phyloP scores from a whole-genome alignment of 2,329 filamentous ascomycete species.

The Trichoderma guizhouense region DNA sequence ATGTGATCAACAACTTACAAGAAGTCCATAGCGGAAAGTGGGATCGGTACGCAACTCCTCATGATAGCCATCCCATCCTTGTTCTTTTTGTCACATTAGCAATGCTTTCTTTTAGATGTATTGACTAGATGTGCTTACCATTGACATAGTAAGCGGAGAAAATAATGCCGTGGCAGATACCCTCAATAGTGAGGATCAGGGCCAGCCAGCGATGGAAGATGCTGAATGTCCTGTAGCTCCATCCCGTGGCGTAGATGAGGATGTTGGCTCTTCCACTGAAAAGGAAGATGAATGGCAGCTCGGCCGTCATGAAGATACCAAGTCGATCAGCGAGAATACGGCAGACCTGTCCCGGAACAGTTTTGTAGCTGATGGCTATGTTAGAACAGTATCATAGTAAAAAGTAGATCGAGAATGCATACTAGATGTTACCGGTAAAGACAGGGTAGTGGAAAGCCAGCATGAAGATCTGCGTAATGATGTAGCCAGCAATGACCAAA shows the following conservation, averaged over 20 bases:
- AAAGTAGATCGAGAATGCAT: constrained; percentile 9
- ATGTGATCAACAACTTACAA: constrained; percentile 10
- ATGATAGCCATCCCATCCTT: constrained; percentile 19
- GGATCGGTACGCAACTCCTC: constrained; percentile 11
- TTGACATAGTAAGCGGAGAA: constrained; percentile 23
- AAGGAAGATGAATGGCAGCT: constrained; percentile 58
- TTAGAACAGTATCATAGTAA: background rate
- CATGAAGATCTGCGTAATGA: constrained; percentile 32
- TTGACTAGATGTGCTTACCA: background rate
- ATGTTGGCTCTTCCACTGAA: constrained; percentile 62
- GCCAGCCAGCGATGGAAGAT: constrained; percentile 62
- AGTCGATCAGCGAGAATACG: constrained; percentile 57
- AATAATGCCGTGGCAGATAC: constrained; percentile 46
- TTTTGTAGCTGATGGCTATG: constrained; percentile 27
- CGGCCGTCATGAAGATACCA: constrained; percentile 55
- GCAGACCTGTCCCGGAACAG: constrained; percentile 28
- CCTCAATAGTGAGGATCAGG: constrained; percentile 54
- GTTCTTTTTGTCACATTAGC: constrained; percentile 3
- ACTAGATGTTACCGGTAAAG: constrained; percentile 33
- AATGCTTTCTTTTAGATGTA: background rate
- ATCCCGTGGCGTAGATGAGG: constrained; percentile 59
- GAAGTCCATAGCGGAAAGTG: constrained; percentile 13
- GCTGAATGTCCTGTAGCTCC: constrained; percentile 61
- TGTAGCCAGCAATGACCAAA: constrained; percentile 32
- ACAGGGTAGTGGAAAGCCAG: constrained; percentile 30